Evolutionary conservation across 176 grass and related monocot species (phyloP).

Genomic region (Sorghum bicolor): DNA sequence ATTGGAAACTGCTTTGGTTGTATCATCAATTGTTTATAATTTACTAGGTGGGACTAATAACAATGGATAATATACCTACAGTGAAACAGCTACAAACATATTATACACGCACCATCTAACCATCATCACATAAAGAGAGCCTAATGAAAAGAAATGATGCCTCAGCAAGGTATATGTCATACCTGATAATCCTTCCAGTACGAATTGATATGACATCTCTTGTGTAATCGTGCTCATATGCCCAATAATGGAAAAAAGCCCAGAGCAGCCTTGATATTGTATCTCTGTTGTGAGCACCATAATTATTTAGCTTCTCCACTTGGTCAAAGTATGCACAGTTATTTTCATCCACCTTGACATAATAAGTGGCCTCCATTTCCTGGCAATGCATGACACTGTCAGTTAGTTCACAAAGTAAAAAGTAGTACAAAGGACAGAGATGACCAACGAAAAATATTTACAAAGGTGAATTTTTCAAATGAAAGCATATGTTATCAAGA

Average conservation of each 20-base stretch:
- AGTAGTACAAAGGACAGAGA: constrained; percentile 3
- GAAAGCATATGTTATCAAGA: background rate
- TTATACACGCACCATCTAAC: background rate
- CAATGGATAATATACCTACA: background rate
- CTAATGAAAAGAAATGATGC: background rate
- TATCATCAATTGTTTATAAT: constrained; percentile 11
- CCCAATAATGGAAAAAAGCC: constrained; percentile 97
- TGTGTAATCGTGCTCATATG: constrained; percentile 87
- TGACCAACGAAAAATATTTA: background rate
- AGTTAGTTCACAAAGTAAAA: constrained; percentile 21
- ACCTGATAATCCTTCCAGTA: constrained; percentile 87
- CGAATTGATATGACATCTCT: constrained; percentile 94
- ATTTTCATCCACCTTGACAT: constrained; percentile 56
- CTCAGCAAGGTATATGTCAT: background rate
- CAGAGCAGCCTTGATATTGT: constrained; percentile 77
- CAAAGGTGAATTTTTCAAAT: background rate
- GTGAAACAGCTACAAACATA: constrained; percentile 4
- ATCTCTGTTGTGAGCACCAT: constrained; percentile 69
- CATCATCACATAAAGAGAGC: background rate
- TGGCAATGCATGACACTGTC: constrained; percentile 29
- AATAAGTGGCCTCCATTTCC: constrained; percentile 76
- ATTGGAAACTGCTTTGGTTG: background rate
- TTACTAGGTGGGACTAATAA: background rate
- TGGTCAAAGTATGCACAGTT: constrained; percentile 76
- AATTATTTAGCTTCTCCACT: constrained; percentile 63